A percentile compares a stretch with the other conserved stretches of the same genome.
phyloP scores from a whole-genome alignment of 495 filamentous ascomycete genomes.

The Talaromyces nanjingensis region DNA sequence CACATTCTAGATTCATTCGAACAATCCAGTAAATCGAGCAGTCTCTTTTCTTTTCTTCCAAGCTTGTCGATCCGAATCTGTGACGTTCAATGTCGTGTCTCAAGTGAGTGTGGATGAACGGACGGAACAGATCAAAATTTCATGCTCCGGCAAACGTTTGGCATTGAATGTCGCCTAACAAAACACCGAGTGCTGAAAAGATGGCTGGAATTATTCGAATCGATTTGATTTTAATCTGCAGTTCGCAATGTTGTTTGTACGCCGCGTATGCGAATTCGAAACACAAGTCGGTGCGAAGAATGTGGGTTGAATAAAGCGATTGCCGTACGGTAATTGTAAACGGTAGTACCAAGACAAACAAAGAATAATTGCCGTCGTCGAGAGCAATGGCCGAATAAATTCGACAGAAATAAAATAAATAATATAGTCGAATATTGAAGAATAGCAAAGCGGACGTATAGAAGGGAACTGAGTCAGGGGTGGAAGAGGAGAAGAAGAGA shows the following conservation, averaged over 20 bases:
- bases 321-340: not conserved
- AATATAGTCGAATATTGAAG: not conserved
- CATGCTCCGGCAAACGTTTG: not conserved
- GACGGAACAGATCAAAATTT: not conserved
- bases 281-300: not conserved
- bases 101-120: not conserved
- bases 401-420: not conserved
- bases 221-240: not conserved
- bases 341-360: slow-evolving; percentile 2
- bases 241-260: not conserved
- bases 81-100: not conserved
- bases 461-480: not conserved
- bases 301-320: slow-evolving; percentile 1
- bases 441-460: not conserved
- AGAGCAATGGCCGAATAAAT: not conserved
- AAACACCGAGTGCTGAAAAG: not conserved
- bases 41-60: not conserved
- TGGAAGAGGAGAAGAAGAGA: not conserved
- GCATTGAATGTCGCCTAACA: not conserved
- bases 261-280: not conserved
- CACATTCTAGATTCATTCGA: not conserved
- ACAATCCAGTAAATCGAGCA: not conserved
- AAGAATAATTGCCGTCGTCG: not conserved
- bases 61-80: not conserved
- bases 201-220: not conserved